Evolutionary conservation across 2,329 filamentous ascomycete genomes (phyloP).

Genomic region (Truncatella angustata): DNA sequence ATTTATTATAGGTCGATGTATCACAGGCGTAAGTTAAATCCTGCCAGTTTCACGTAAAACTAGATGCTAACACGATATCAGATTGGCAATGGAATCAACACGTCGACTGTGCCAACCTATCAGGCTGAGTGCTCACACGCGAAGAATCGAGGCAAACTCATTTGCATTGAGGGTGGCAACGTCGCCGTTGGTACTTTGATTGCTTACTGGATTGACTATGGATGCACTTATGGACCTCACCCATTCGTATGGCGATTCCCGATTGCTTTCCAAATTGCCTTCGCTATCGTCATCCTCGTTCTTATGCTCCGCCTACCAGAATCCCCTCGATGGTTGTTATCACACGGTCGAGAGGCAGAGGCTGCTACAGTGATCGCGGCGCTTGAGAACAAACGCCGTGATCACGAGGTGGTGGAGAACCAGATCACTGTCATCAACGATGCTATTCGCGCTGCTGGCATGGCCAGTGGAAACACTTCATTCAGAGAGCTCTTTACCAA

Average conservation of each 20-base stretch:
- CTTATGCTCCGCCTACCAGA: slow-evolving; percentile 48
- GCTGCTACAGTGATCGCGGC: slow-evolving; percentile 50
- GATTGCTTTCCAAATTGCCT: slow-evolving; percentile 38
- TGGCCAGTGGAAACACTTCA: slow-evolving; percentile 26
- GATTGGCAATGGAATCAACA: slow-evolving; percentile 45
- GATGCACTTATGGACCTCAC: slow-evolving; percentile 30
- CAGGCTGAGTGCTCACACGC: slow-evolving; percentile 38
- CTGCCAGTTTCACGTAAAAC: too few relatives aligned
- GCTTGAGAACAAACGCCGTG: slow-evolving; percentile 51
- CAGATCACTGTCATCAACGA: slow-evolving; percentile 42
- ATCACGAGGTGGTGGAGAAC: slow-evolving; percentile 39
- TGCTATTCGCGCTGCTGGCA: slow-evolving; percentile 29
- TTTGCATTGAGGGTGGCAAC: slow-evolving; percentile 52
- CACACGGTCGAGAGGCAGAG: slow-evolving; percentile 46
- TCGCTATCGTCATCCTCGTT: slow-evolving; percentile 41
- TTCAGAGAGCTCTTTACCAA: slow-evolving; percentile 51
- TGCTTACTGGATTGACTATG: slow-evolving; percentile 42
- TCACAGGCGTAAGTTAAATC: slow-evolving; percentile 48
- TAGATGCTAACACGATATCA: not conserved
- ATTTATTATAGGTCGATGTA: slow-evolving; percentile 46
- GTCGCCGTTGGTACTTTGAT: slow-evolving; percentile 42
- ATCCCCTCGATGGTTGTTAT: slow-evolving; percentile 48
- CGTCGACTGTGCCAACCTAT: slow-evolving; percentile 36
- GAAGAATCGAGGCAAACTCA: slow-evolving; percentile 58
- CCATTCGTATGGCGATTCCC: slow-evolving; percentile 37